Percentiles rank a stretch among this genome's conserved stretches.
Conservation (phyloP, 164 flowering plant genomes). For the Magnolia sinica region DNA sequence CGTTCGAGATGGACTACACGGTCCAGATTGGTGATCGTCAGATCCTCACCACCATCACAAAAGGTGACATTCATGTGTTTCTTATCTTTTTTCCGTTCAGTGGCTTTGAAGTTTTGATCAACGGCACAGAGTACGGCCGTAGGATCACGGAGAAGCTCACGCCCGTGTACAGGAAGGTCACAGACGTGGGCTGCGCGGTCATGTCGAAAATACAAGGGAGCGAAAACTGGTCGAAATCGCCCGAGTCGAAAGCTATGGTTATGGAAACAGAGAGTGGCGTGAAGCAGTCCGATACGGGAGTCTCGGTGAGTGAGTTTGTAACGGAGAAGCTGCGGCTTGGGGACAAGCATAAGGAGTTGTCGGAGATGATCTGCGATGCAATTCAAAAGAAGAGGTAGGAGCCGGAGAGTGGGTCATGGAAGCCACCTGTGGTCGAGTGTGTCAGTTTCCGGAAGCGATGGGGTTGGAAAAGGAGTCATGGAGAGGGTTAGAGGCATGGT, state of each 20-base stretch:
- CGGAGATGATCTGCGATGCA: slow-evolving; percentile 47
- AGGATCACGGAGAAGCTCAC: slow-evolving; percentile 32
- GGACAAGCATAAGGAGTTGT: slow-evolving; percentile 65
- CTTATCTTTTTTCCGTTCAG: too few relatives aligned
- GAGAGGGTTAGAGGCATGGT: slow-evolving; percentile 20
- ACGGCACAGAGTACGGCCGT: slow-evolving; percentile 5
- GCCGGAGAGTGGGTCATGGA: slow-evolving; percentile 21
- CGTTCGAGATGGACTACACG: too few relatives aligned
- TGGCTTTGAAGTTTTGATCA: too few relatives aligned
- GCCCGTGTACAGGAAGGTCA: slow-evolving; percentile 43
- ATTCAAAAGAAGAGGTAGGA: slow-evolving; percentile 22
- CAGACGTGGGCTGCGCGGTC: too few relatives aligned
- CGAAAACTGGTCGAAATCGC: too few relatives aligned
- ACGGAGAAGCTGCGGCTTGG: slow-evolving; percentile 52
- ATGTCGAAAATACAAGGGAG: slow-evolving; percentile 24
- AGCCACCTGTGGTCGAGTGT: slow-evolving; percentile 14
- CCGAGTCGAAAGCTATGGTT: background rate
- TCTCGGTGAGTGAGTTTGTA: slow-evolving; percentile 34
- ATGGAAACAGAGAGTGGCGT: background rate
- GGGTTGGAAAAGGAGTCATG: slow-evolving; percentile 11
- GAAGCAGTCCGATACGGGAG: background rate
- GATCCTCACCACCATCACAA: too few relatives aligned
- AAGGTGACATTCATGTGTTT: too few relatives aligned
- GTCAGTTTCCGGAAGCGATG: too few relatives aligned
- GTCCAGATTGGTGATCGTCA: too few relatives aligned